Evolutionary conservation across 768 basidiomycete species (phyloP).

Genomic region (Serendipita sp.): DNA sequence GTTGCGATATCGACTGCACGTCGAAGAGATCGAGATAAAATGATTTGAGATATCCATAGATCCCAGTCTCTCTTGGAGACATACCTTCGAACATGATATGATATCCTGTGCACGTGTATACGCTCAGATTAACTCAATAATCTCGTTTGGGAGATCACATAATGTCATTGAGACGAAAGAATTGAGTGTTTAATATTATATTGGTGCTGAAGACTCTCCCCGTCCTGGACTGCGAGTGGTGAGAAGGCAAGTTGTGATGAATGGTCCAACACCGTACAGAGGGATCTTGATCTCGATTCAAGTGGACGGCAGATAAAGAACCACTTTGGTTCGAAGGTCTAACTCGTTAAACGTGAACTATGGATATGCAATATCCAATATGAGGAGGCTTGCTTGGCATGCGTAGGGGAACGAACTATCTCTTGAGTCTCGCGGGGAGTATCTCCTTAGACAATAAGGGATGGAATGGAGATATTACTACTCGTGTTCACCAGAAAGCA

Average conservation of each 20-base stretch:
- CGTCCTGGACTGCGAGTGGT: background rate
- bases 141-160: background rate
- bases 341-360: no score
- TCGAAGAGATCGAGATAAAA: background rate
- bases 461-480: no score
- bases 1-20: background rate
- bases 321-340: no score
- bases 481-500: no score
- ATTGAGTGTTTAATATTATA: no score
- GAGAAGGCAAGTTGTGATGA: background rate
- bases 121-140: background rate
- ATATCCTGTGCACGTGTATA: background rate
- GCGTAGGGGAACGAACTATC: no score
- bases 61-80: background rate
- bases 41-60: background rate
- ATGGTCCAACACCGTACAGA: background rate
- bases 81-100: background rate
- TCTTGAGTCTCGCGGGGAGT: no score
- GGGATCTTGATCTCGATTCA: background rate
- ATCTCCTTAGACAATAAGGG: no score
- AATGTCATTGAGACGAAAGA: no score
- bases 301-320: no score
- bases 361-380: no score
- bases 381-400: no score
- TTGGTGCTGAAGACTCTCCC: background rate